Percentiles rank a stretch among this genome's conserved stretches.
Evolutionary conservation across 495 filamentous ascomycete genomes (phyloP).

Genomic region (Talaromyces adpressus): DNA sequence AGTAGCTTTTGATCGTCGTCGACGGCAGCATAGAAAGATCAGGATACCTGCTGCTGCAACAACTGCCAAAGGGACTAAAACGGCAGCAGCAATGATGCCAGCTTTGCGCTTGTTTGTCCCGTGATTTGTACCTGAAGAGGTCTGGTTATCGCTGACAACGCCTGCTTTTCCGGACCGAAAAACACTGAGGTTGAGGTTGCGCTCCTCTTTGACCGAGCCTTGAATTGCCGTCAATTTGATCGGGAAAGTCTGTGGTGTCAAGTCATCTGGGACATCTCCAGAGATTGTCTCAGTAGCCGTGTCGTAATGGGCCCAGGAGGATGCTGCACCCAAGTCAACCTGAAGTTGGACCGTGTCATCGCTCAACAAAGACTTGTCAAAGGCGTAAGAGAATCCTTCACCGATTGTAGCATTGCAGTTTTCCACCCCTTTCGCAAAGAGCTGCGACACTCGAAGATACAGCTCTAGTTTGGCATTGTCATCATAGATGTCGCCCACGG

Average conservation of each 20-base stretch:
- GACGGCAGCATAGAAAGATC: slow-evolving; percentile 37
- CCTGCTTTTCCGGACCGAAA: slow-evolving; percentile 14
- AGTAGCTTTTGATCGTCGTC: slow-evolving; percentile 17
- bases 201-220: slow-evolving; percentile 36
- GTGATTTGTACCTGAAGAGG: slow-evolving; percentile 13
- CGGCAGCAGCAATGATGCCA: slow-evolving; percentile 38
- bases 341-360: slow-evolving; percentile 47
- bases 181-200: slow-evolving; percentile 46
- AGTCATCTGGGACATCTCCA: slow-evolving; percentile 53
- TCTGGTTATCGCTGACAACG: slow-evolving; percentile 14
- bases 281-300: slow-evolving; percentile 45
- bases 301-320: slow-evolving; percentile 65
- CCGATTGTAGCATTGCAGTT: slow-evolving; percentile 53
- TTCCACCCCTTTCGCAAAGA: slow-evolving; percentile 37
- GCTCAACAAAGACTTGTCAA: slow-evolving; percentile 49
- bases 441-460: slow-evolving; percentile 42
- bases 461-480: slow-evolving; percentile 60
- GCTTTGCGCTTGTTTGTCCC: slow-evolving; percentile 22
- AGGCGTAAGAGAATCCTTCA: slow-evolving; percentile 53
- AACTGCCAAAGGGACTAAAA: slow-evolving; percentile 33
- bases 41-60: slow-evolving; percentile 24
- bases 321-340: slow-evolving; percentile 41
- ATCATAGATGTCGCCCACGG: slow-evolving; percentile 55
- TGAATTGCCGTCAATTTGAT: slow-evolving; percentile 47
- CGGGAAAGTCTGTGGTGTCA: slow-evolving; percentile 30